Percentiles rank a stretch among this genome's conserved stretches.
Conservation (phyloP, 768 basidiomycete species). For the Termitomyces sp. region DNA sequence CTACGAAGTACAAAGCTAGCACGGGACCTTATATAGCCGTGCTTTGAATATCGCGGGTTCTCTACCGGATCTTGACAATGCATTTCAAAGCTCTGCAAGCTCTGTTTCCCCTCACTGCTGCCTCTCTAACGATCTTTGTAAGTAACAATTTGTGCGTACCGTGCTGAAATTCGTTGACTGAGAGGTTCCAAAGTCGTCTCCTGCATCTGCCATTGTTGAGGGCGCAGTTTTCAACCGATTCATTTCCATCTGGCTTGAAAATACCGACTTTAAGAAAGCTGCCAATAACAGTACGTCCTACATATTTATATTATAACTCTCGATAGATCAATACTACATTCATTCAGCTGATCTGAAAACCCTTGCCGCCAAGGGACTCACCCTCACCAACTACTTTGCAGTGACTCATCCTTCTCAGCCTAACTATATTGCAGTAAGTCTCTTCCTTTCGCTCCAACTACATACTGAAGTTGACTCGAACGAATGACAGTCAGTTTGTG, state of each 20-base stretch:
- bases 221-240: constrained; percentile 26
- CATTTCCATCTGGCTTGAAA: constrained; percentile 53
- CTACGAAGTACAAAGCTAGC: not conserved
- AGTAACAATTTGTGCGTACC: not conserved
- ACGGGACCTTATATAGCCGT: not conserved
- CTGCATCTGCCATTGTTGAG: constrained; percentile 6
- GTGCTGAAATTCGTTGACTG: not conserved
- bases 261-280: constrained; percentile 42
- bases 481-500: constrained; percentile 6
- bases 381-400: constrained; percentile 38
- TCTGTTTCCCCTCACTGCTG: not conserved
- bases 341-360: constrained; percentile 21
- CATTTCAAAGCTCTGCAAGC: not conserved
- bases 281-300: constrained; percentile 17
- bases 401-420: constrained; percentile 59
- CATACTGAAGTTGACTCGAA: constrained; percentile 9
- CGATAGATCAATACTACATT: not conserved
- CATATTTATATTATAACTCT: no score
- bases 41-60: not conserved
- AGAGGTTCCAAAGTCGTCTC: not conserved
- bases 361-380: constrained; percentile 45
- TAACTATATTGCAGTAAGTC: constrained; percentile 40
- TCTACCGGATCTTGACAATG: not conserved
- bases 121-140: not conserved
- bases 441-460: not conserved